These are phyloP conservation scores for Chaetomiaceae sp. DNA, from an alignment of 2,329 filamentous ascomycete genomes.

Conservation along the genomic window DNA sequence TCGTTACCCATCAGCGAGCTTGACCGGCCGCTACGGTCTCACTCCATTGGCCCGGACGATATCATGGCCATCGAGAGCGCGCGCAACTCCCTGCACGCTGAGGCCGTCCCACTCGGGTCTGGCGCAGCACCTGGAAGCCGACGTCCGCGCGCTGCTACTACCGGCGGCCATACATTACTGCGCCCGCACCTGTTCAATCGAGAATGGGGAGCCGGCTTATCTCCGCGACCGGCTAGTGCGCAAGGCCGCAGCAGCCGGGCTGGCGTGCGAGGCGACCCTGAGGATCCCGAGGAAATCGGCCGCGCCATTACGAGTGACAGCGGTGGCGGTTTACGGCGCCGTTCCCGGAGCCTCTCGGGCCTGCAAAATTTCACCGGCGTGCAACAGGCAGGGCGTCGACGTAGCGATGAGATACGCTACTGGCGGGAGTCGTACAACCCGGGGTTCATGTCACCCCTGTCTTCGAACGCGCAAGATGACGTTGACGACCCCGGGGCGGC, in stretches of 20 bases:
- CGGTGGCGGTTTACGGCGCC: constrained; percentile 37
- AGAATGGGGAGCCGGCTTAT: constrained; percentile 46
- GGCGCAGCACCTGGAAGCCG: constrained; percentile 18
- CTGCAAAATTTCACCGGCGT: constrained; percentile 37
- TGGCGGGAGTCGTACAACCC: constrained; percentile 57
- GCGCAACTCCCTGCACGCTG: constrained; percentile 47
- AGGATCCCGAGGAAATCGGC: constrained; percentile 52
- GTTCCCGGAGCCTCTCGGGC: constrained; percentile 55
- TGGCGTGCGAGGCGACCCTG: constrained; percentile 23
- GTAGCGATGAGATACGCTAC: constrained; percentile 58
- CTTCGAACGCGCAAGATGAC: constrained; percentile 32
- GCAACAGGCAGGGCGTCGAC: constrained; percentile 36
- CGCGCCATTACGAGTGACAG: constrained; percentile 54
- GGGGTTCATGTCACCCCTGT: constrained; percentile 45
- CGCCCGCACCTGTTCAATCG: constrained; percentile 31
- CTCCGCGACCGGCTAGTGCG: constrained; percentile 55
- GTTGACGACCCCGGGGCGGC: constrained; percentile 28
- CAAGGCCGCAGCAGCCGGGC: constrained; percentile 40
- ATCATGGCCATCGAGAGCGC: constrained; percentile 47
- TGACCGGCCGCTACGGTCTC: constrained; percentile 54
- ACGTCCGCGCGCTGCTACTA: constrained; percentile 35
- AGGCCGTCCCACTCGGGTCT: constrained; percentile 28
- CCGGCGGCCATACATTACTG: constrained; percentile 34
- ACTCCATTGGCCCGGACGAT: constrained; percentile 53
- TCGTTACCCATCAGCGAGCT: constrained; percentile 57